phyloP scores from a whole-genome alignment of 2,329 filamentous ascomycete genomes.

The Teratosphaeria zuluensis region DNA sequence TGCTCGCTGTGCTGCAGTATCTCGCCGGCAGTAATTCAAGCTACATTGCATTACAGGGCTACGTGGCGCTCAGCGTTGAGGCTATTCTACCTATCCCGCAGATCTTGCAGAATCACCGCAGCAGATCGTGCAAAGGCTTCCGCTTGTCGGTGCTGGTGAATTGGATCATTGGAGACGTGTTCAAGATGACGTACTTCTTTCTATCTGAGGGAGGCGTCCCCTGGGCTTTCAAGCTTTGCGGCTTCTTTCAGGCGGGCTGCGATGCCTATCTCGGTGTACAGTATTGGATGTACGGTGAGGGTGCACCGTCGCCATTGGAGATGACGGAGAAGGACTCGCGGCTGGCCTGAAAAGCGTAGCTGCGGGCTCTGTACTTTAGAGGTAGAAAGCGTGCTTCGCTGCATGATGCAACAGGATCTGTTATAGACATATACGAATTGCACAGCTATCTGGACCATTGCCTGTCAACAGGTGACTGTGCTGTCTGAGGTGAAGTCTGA shows the following conservation, averaged over 20 bases:
- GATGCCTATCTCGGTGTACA: slow-evolving; percentile 66
- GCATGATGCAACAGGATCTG: neutral
- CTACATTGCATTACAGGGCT: slow-evolving; percentile 62
- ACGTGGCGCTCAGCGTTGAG: slow-evolving; percentile 67
- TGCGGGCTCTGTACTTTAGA: neutral
- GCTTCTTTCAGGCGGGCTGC: slow-evolving; percentile 69
- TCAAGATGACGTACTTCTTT: slow-evolving; percentile 74
- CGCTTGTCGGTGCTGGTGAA: slow-evolving; percentile 64
- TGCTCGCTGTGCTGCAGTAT: slow-evolving; percentile 56
- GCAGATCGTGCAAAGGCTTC: slow-evolving; percentile 66
- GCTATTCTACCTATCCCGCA: slow-evolving; percentile 75
- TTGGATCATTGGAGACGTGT: slow-evolving; percentile 70
- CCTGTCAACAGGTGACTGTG: neutral
- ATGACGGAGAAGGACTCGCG: neutral
- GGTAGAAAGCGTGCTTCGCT: neutral
- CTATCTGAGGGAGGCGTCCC: slow-evolving; percentile 61
- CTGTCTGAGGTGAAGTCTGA: neutral
- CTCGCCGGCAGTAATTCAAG: slow-evolving; percentile 48
- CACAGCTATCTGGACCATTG: neutral
- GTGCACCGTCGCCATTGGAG: neutral
- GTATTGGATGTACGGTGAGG: slow-evolving; percentile 57
- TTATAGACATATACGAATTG: neutral
- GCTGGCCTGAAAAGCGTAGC: neutral
- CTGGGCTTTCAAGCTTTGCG: slow-evolving; percentile 71
- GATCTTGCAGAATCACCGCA: slow-evolving; percentile 59